Evolutionary conservation across 345 rosid genomes (phyloP), one percentile per base, ranked within the genome.

Genomic region (Litchi chinensis): DNA sequence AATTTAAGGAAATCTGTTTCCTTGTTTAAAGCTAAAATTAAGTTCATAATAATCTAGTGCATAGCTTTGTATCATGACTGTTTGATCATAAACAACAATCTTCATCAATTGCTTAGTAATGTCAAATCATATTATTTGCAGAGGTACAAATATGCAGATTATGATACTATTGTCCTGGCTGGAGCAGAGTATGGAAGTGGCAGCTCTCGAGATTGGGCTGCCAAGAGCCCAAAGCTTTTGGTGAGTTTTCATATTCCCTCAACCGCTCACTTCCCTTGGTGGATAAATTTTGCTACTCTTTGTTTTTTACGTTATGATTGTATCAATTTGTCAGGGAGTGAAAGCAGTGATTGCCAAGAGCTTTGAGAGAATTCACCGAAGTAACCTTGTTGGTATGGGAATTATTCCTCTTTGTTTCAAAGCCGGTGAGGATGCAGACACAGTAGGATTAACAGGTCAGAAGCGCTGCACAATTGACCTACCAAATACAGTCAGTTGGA

Each of bases 191-290:
- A n/a, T n/a, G n/a, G n/a, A n/a, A n/a, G n/a, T n/a, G n/a, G n/a
- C n/a, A n/a, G n/a, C 84, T 95, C 98, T 81, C 85, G 95, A 70
- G 95, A 93, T 79, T 90, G 97, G 95, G 98, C 96, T 83, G 97
- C 97, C 63, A 95, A 95, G 88, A 97, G 97, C 76, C 97, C 94
- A 21, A 86, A 88, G 92, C 81, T 90, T 73, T 76, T 90, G 90
- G 97, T 91, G 75, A 79, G 87, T 74, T 56, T 32, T 48, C 28
- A 21, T 16, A 28, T 54, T 6, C 37, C 40, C 21, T 8, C 46
- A 6, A 19, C 65, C 18, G 4, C 26, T 8, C n/a, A 5, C 52
- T 46, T 46, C 52, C 8, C 12, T 5, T 62, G 8, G 0, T 62
- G 8, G 0, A 16, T 64, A 26, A 24, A 65, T 63, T 39, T 39